Percentiles rank a stretch among this genome's conserved stretches.
Evolutionary conservation across 2,329 filamentous ascomycete species (phyloP).

Genomic region (Paraconiothyrium sp.): DNA sequence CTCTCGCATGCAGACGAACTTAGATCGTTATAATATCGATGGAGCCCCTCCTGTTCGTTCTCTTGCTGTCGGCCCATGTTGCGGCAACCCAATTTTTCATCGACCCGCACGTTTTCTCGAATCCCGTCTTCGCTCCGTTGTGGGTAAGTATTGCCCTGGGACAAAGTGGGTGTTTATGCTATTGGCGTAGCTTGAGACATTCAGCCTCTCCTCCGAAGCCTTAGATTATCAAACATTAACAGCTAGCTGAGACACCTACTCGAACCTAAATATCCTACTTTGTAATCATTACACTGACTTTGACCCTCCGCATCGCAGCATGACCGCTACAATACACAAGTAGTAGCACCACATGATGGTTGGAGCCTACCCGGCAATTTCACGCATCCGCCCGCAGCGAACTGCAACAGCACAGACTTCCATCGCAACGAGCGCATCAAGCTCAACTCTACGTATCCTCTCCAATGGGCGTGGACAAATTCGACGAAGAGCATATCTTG

Average conservation of each 20-base stretch:
- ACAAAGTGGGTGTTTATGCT: too few relatives aligned
- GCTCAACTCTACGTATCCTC: not conserved
- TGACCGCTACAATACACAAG: not conserved
- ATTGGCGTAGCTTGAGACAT: too few relatives aligned
- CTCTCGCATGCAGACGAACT: not conserved
- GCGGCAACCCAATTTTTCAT: not conserved
- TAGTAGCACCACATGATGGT: not conserved
- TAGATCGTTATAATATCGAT: not conserved
- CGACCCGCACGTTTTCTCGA: too few relatives aligned
- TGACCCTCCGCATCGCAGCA: not conserved
- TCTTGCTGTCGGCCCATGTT: not conserved
- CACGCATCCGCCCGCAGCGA: not conserved
- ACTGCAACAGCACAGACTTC: slow-evolving; percentile 1
- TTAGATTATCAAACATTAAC: too few relatives aligned
- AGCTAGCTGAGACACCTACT: too few relatives aligned
- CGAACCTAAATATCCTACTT: too few relatives aligned
- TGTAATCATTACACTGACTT: too few relatives aligned
- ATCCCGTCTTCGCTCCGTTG: not conserved
- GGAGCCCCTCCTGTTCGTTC: not conserved
- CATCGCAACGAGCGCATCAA: not conserved
- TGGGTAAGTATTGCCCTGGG: not conserved
- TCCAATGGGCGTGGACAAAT: not conserved
- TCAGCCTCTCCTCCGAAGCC: too few relatives aligned
- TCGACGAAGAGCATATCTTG: not conserved
- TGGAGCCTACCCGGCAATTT: not conserved